Evolutionary conservation across 1,139 yeast species (phyloP), one percentile per base, ranked within the genome.

Genomic region (Maudiozyma humilis): DNA sequence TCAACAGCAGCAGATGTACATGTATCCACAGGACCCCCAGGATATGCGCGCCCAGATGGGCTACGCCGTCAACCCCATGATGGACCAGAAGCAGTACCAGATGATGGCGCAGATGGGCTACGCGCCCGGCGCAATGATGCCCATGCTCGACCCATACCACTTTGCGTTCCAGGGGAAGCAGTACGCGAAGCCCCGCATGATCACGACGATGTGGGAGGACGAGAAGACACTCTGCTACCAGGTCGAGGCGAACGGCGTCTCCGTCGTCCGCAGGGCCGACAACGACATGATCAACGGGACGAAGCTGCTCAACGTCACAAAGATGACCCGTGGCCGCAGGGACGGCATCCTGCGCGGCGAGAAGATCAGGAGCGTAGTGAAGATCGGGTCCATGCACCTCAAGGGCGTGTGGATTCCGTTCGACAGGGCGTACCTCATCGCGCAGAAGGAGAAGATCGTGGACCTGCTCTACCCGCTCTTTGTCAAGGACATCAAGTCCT

Each of bases 381-480:
- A 89, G 66, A 86, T 89, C 53, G 97, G 97, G 12, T 84, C 95
- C 16, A 89, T 89, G 96, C 95, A 89, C 63, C 72, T 89, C 57
- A 89, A 89, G 67, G 97, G 97, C 43, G 97, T 89, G 40, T 89
- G 97, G 97, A 88, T 89, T 51, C 96, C 97, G 0, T 88, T 87
- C 63, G 96, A 89, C 54, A 73, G 96, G 44, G 97, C 96, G 1
- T 70, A 85, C 42, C 85, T 86, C 25, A 83, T 89, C 78, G 96
- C 96, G 29, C 88, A 85, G 66, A 73, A 85, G 55, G 96, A 89
- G 65, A 82, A 86, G 41, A 87, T 89, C 48, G 87, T 84, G 35
- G 96, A 88, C 61, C 64, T 82, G 52, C 72, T 89, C 52, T 87
- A 86, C 62, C 96, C 96, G 1, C 71, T 88, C 50, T 87, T 88